Evolutionary conservation across 106 monocot genomes (phyloP), one percentile per base, ranked within the genome.

Genomic region (Triglochin maritima): DNA sequence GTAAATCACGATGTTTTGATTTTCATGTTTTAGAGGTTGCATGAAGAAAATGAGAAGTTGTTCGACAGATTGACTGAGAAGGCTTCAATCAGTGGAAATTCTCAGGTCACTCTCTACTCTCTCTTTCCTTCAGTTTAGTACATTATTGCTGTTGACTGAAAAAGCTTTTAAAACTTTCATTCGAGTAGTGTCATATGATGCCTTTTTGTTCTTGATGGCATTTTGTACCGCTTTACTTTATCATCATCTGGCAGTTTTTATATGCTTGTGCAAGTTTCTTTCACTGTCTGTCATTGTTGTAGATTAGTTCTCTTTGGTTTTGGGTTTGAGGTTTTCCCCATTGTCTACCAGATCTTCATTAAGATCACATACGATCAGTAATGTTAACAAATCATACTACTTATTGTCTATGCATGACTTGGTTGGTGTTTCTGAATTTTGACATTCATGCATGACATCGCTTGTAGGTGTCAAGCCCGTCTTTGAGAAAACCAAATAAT

Each of bases 1-100:
- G 29, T 29, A 29, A 29, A 45, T 57, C 48, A 5, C 42, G 4
- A 5, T 52, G 9, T 68, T n/a, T 56, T 42, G 12, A 1, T 3
- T 66, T 12, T 46, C 61, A 29, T 84, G 76, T 29, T 29, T 29
- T 78, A 98, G 96, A 88, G 78, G 72, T 84, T 98, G 70, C 91
- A 98, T 72, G 74, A 92, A 80, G 96, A 98, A 76, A 98, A 98
- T 86, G 91, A 98, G 78, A 98, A 92, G 47, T 72, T 98, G 63
- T 92, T 98, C 82, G 86, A 92, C 50, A 86, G 82, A 53, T 79
- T 98, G 50, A 88, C 88, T 44, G 96, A 98, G 75, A 98, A 92
- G 57, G 68, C 88, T 77, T 76, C 84, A 52, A 64, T 81, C 9
- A 75, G 74, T 56, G 79, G 74, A 68, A 76, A 85, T 54, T 69